phyloP scores from a whole-genome alignment of 441 rosid genomes.

The Adansonia gregorii region DNA sequence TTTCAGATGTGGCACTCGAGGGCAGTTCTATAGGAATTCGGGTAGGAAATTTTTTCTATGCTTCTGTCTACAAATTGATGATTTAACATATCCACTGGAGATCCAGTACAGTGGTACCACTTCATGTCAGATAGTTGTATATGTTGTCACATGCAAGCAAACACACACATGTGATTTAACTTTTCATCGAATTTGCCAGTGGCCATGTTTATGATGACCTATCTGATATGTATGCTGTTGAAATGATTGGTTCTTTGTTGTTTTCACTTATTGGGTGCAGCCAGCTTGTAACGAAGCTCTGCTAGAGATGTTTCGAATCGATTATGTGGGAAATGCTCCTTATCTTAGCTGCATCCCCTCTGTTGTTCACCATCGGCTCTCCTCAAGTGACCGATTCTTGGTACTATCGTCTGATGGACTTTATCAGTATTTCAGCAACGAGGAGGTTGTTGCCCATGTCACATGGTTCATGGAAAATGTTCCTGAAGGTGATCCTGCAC shows the following conservation, averaged over 20 bases:
- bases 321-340: constrained; percentile 74
- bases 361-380: constrained; percentile 74
- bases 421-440: constrained; percentile 90
- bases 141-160: neutral
- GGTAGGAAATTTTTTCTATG: constrained; percentile 4
- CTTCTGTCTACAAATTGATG: constrained; percentile 20
- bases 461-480: constrained; percentile 95
- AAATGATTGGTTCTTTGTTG: constrained; percentile 16
- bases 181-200: neutral
- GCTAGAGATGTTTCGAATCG: constrained; percentile 72
- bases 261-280: constrained; percentile 48
- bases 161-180: no score
- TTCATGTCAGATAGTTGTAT: neutral
- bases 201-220: neutral
- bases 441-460: constrained; percentile 91
- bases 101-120: constrained; percentile 11
- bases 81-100: neutral
- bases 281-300: constrained; percentile 82
- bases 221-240: neutral
- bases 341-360: constrained; percentile 81
- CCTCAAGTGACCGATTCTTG: constrained; percentile 80
- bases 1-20: neutral
- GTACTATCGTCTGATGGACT: constrained; percentile 91
- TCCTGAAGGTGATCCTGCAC: constrained; percentile 96
- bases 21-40: neutral